These are phyloP conservation scores for Phytophthora ohioensis DNA, from an alignment of 352 stramenopile species.

Conservation along the genomic window DNA sequence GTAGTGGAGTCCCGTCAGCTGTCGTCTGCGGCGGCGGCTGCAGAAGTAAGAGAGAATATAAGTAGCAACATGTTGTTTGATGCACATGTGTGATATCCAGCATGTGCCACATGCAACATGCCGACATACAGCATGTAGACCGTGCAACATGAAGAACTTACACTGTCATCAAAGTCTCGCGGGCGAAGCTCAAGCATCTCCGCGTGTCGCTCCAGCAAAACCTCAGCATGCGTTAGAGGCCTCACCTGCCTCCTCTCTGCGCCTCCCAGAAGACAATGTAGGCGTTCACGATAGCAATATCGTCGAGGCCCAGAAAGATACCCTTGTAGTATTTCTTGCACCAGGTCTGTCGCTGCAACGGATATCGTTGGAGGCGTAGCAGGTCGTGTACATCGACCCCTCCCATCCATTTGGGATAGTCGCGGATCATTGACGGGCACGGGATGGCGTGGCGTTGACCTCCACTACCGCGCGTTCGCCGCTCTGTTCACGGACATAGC, in stretches of 20 bases:
- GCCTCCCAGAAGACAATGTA: constrained; percentile 21
- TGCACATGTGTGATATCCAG: background rate
- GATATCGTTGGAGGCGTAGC: constrained; percentile 19
- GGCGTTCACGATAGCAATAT: constrained; percentile 27
- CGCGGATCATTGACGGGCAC: background rate
- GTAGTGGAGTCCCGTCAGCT: background rate
- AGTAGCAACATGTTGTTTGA: too few relatives aligned
- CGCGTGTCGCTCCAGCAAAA: constrained; percentile 14
- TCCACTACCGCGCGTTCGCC: background rate
- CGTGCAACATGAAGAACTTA: background rate
- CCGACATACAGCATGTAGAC: background rate
- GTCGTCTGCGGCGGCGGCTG: too few relatives aligned
- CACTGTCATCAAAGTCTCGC: background rate
- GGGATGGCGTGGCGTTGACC: background rate
- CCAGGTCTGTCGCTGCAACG: constrained; percentile 14
- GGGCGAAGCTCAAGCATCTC: constrained; percentile 1
- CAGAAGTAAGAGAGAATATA: too few relatives aligned
- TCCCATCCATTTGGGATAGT: constrained; percentile 8
- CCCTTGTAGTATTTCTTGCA: constrained; percentile 34
- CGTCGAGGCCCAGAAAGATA: constrained; percentile 21
- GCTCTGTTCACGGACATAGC: background rate
- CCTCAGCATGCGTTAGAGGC: constrained; percentile 5
- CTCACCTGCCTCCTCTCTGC: background rate
- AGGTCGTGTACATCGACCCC: constrained; percentile 22
- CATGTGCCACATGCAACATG: background rate